phyloP scores from a whole-genome alignment of 768 basidiomycete genomes.

The Epithele typhae region DNA sequence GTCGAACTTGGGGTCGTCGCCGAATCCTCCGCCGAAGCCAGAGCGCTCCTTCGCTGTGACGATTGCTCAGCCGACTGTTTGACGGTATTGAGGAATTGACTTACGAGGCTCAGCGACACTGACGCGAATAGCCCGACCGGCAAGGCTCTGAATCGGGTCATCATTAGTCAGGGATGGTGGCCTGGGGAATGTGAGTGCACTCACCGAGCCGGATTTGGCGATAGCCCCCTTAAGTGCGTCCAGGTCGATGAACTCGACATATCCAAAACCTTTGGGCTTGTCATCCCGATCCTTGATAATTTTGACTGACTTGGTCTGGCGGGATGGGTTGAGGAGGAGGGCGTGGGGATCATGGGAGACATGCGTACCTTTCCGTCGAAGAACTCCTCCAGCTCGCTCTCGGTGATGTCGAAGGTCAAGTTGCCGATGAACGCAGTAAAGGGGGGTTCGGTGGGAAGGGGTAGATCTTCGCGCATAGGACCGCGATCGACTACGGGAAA shows the following conservation, averaged over 20 bases:
- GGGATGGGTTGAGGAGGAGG: background rate
- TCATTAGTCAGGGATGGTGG: background rate
- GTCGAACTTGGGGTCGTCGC: constrained; percentile 80
- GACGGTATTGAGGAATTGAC: constrained; percentile 28
- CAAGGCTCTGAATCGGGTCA: constrained; percentile 45
- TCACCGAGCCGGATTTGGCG: constrained; percentile 61
- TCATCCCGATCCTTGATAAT: constrained; percentile 92
- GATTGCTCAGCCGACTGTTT: constrained; percentile 10
- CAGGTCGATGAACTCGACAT: constrained; percentile 89
- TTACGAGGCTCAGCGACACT: constrained; percentile 95
- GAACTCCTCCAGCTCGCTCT: constrained; percentile 75
- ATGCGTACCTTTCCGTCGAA: constrained; percentile 59
- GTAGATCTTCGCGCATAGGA: constrained; percentile 82
- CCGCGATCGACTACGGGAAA: constrained; percentile 48
- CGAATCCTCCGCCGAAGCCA: constrained; percentile 47
- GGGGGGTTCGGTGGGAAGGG: constrained; percentile 92
- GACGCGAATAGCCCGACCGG: constrained; percentile 79
- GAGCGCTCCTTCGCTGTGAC: constrained; percentile 63
- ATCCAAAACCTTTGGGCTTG: constrained; percentile 97
- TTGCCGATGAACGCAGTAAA: constrained; percentile 98
- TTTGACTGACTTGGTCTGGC: constrained; percentile 80
- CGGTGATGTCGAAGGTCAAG: constrained; percentile 87
- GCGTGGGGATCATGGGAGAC: background rate
- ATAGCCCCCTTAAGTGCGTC: constrained; percentile 86
- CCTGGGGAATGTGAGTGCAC: constrained; percentile 25